These are phyloP conservation scores for Aspergillus funiculosus DNA, from an alignment of 495 filamentous ascomycete genomes.

Conservation along the genomic window DNA sequence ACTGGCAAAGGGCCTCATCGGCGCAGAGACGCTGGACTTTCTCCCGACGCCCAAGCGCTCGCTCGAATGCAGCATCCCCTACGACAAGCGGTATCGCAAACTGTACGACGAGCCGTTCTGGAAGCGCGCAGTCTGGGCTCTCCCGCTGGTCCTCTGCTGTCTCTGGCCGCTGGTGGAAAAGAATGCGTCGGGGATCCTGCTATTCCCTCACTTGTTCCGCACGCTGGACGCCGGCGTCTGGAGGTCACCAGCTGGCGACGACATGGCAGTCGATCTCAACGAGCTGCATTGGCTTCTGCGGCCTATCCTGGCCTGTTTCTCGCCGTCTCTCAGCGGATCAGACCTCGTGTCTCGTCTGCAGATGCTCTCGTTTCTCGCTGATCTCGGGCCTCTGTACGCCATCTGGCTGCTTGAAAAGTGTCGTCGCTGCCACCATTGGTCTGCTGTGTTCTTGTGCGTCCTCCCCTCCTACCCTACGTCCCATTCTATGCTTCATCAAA, in stretches of 20 bases:
- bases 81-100: background rate
- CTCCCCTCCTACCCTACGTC: background rate
- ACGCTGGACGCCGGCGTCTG: conserved; percentile 1
- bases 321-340: conserved; percentile 15
- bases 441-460: conserved; percentile 9
- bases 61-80: conserved; percentile 3
- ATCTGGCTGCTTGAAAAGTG: conserved; percentile 24
- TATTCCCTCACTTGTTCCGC: background rate
- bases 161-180: background rate
- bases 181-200: background rate
- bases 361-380: conserved; percentile 18
- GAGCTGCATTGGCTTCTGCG: background rate
- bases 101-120: background rate
- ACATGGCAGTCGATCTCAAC: background rate
- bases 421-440: conserved; percentile 6
- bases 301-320: conserved; percentile 14
- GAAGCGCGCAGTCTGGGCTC: conserved; percentile 8
- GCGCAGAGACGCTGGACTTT: conserved; percentile 3
- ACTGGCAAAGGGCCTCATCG: background rate
- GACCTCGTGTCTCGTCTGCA: conserved; percentile 11
- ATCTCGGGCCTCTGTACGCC: conserved; percentile 12
- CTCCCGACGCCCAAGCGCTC: conserved; percentile 1
- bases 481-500: background rate
- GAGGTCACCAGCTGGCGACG: conserved; percentile 10
- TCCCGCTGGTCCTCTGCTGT: conserved; percentile 6